Conservation (phyloP, 2,329 filamentous ascomycete species). For the Elsinoe fawcettii region DNA sequence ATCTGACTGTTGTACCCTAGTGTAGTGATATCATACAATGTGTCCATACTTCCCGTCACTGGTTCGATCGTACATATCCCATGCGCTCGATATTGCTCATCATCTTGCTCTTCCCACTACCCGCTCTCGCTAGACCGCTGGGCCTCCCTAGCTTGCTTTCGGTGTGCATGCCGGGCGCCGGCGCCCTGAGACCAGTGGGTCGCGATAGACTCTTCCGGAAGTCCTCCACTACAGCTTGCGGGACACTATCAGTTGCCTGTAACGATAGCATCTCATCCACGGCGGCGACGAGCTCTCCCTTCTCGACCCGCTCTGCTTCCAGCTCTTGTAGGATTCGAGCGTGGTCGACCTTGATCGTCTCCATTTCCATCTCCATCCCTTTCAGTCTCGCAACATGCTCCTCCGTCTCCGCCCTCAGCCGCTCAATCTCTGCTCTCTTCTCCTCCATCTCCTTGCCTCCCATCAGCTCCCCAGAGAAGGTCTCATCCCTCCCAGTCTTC, state of each 20-base stretch:
- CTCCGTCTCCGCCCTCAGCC: constrained; percentile 45
- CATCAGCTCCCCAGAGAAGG: constrained; percentile 48
- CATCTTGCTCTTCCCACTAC: constrained; percentile 57
- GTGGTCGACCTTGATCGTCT: constrained; percentile 62
- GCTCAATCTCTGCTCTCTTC: constrained; percentile 19
- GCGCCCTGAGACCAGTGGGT: constrained; percentile 52
- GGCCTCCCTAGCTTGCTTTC: constrained; percentile 42
- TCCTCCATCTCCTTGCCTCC: constrained; percentile 18
- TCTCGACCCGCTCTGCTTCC: constrained; percentile 69
- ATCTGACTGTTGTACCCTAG: background rate
- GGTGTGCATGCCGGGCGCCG: constrained; percentile 36
- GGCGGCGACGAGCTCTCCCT: constrained; percentile 71
- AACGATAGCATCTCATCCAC: constrained; percentile 79
- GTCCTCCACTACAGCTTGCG: constrained; percentile 38
- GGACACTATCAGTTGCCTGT: constrained; percentile 38
- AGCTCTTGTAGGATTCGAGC: constrained; percentile 56
- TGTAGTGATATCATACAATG: background rate
- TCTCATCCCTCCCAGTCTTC: constrained; percentile 56
- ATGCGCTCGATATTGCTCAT: constrained; percentile 84
- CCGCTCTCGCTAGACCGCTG: constrained; percentile 28
- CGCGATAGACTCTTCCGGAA: constrained; percentile 50
- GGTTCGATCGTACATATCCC: constrained; percentile 44
- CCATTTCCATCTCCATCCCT: constrained; percentile 65
- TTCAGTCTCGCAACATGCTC: constrained; percentile 64
- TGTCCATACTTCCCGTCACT: background rate